Evolutionary conservation across 2,329 filamentous ascomycete genomes (phyloP).

Genomic region (Fusarium foetens): DNA sequence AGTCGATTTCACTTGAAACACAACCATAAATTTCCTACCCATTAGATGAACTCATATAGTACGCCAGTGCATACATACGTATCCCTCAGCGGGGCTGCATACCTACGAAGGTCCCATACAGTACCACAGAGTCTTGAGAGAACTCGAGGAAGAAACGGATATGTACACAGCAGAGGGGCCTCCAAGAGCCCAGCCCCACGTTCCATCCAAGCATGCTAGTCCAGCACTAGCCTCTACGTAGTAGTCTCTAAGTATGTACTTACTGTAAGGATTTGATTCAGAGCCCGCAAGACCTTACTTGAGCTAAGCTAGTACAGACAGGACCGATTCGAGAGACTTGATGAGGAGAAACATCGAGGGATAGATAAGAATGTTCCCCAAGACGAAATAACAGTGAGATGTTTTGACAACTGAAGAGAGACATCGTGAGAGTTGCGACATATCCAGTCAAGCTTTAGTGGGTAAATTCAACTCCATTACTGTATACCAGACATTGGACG

Average conservation of each 20-base stretch:
- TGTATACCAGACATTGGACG: conserved; percentile 10
- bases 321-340: not conserved
- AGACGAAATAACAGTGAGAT: not conserved
- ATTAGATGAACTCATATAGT: not conserved
- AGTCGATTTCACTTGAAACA: not conserved
- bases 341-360: conserved; percentile 4
- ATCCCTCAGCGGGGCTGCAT: conserved; percentile 12
- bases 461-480: conserved; percentile 7
- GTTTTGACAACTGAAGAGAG: not conserved
- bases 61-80: not conserved
- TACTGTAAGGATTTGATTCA: not conserved
- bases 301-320: conserved; percentile 3
- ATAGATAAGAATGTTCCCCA: not conserved
- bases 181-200: conserved; percentile 11
- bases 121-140: not conserved
- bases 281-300: conserved; percentile 3
- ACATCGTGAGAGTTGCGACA: conserved; percentile 1
- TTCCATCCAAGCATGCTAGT: conserved; percentile 18
- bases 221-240: not conserved
- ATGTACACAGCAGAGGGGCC: not conserved
- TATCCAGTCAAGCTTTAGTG: conserved; percentile 6
- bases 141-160: not conserved
- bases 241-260: not conserved
- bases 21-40: not conserved
- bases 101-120: conserved; percentile 1